Base-by-base conservation (phyloP, 1,139 yeast genomes). In the Pichia sp. region DNA sequence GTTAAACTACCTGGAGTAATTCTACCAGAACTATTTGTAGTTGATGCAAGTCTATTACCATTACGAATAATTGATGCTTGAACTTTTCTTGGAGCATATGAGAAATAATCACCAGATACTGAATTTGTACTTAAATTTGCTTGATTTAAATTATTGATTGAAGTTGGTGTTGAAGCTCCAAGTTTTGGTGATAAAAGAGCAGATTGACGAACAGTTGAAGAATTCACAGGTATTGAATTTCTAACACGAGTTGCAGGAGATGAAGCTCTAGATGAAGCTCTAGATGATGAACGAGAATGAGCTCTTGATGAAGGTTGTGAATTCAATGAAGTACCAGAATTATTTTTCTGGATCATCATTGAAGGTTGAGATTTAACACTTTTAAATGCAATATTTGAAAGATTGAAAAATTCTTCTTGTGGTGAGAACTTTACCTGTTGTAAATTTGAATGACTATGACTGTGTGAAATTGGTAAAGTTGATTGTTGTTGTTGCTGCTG, bases 11-110 rank as follows among this genome's bases (percentile, higher is more conserved):
- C 38, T 5, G 51, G 46, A 5, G 48, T 46, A 30, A 36, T n/a
- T 28, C 44, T 44, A 12, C 45, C 45, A 10, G 24, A 22, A 10
- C 7, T 22, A 10, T 22, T 22, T 15, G 39, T 28, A 18, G 15
- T 23, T 10, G 47, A 36, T 19, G 47, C 45, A 15, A 48, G 31
- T 33, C 50, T 40, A 14, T 40, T 47, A 9, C 42, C 44, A 35
- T 41, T 41, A 28, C 51, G 43, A 23, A 46, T 44, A 24, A 44
- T 44, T 20, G 47, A 41, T 18, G 47, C 47, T 36, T 44, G 47
- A 14, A 42, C 48, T 37, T 44, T 44, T 3, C 48, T 28, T 22
- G 48, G 48, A 1, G 48, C 46, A 38, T 44, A 46, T 5, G 48
- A 44, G 23, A 48, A 48, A 35, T 48, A 48, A 39, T 48, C 51